phyloP scores from a whole-genome alignment of 352 stramenopile genomes.

The Phytophthora pistaciae region DNA sequence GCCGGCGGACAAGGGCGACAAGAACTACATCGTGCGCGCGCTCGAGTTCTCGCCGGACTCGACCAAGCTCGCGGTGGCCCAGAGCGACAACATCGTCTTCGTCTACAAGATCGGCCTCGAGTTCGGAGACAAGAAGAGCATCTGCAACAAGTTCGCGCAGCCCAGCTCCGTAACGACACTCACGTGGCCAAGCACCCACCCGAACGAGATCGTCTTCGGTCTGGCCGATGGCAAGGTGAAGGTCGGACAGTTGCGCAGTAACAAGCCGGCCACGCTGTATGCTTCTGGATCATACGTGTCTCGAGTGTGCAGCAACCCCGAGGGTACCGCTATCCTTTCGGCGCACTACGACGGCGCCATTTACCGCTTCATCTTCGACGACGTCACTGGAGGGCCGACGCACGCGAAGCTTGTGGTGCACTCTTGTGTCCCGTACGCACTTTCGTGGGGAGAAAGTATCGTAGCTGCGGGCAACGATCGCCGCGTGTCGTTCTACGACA shows the following conservation, averaged over 20 bases:
- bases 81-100: conserved; percentile 97
- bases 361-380: conserved; percentile 94
- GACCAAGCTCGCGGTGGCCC: conserved; percentile 94
- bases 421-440: conserved; percentile 88
- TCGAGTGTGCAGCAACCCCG: conserved; percentile 85
- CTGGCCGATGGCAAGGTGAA: conserved; percentile 95
- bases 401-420: conserved; percentile 92
- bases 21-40: conserved; percentile 94
- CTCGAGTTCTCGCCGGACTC: conserved; percentile 95
- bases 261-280: conserved; percentile 94
- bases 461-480: conserved; percentile 93
- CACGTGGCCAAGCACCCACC: conserved; percentile 91
- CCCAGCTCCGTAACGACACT: conserved; percentile 87
- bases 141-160: conserved; percentile 96
- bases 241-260: conserved; percentile 92
- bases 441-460: conserved; percentile 93
- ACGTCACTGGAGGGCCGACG: conserved; percentile 77
- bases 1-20: conserved; percentile 93
- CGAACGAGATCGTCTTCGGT: conserved; percentile 96
- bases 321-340: conserved; percentile 90
- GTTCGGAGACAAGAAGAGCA: conserved; percentile 96
- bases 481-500: conserved; percentile 94
- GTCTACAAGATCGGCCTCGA: conserved; percentile 96
- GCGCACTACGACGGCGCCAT: conserved; percentile 94
- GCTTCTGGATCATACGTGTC: conserved; percentile 86